Evolutionary conservation across 2,329 filamentous ascomycete genomes (phyloP).

Genomic region (Ophiostoma populinum): DNA sequence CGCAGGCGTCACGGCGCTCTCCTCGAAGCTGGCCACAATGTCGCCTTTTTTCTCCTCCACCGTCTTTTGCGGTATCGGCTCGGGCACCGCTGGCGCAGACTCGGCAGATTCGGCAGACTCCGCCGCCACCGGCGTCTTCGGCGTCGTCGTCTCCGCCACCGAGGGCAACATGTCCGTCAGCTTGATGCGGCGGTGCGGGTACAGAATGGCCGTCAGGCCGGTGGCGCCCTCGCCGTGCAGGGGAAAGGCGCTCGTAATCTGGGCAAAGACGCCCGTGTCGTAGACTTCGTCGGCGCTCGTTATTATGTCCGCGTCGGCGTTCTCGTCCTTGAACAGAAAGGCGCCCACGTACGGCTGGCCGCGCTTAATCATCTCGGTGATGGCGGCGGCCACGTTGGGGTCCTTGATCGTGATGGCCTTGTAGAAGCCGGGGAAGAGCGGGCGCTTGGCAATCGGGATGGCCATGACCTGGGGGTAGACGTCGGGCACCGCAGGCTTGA

Average conservation of each 20-base stretch:
- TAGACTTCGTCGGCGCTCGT: conserved; percentile 82
- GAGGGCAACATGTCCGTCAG: conserved; percentile 71
- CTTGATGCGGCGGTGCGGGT: conserved; percentile 87
- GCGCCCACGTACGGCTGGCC: conserved; percentile 95
- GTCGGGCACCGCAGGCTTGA: conserved; percentile 81
- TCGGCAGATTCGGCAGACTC: conserved; percentile 28
- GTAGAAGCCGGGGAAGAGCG: conserved; percentile 94
- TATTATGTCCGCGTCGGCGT: conserved; percentile 85
- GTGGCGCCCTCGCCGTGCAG: conserved; percentile 71
- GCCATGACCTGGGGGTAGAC: conserved; percentile 96
- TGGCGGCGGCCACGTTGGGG: conserved; percentile 75
- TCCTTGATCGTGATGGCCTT: conserved; percentile 96
- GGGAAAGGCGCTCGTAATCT: conserved; percentile 92
- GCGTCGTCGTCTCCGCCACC: conserved; percentile 42
- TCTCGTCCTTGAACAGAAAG: conserved; percentile 93
- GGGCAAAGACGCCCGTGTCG: conserved; percentile 90
- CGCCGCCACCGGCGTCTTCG: conserved; percentile 18
- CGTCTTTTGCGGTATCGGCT: conserved; percentile 40
- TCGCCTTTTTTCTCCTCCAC: conserved; percentile 64
- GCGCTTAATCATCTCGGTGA: conserved; percentile 90
- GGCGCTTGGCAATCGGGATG: conserved; percentile 84
- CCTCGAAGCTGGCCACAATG: conserved; percentile 93
- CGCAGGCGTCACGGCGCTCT: conserved; percentile 41
- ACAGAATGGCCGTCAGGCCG: conserved; percentile 80
- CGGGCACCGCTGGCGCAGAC: conserved; percentile 30